Evolutionary conservation across 108 stramenopile genomes (phyloP).

Genomic region (Seminavis robusta): DNA sequence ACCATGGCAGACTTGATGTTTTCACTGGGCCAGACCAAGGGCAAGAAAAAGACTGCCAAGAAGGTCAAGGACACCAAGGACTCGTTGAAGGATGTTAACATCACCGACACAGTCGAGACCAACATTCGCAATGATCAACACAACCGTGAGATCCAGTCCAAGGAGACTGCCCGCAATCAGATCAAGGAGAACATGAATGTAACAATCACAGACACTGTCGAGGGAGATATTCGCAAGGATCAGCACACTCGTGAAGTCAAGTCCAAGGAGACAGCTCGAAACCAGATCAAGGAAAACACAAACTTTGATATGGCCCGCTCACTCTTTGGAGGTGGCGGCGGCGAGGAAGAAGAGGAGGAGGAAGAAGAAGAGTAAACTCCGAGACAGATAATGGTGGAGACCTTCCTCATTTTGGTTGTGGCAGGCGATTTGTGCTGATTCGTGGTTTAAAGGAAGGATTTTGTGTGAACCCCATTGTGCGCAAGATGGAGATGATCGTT

Average conservation of each 20-base stretch:
- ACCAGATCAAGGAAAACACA: slow-evolving; percentile 22
- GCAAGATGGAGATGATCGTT: too few relatives aligned
- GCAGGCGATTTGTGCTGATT: too few relatives aligned
- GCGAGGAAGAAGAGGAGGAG: neutral
- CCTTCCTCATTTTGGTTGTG: too few relatives aligned
- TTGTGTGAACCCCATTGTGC: too few relatives aligned
- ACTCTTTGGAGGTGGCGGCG: slow-evolving; percentile 27
- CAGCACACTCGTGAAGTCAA: slow-evolving; percentile 6
- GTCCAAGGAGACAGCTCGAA: slow-evolving; percentile 9
- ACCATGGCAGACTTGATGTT: slow-evolving; percentile 37
- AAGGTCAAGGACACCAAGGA: slow-evolving; percentile 23
- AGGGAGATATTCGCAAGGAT: slow-evolving; percentile 8
- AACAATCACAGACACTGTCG: too few relatives aligned
- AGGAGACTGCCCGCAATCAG: too few relatives aligned
- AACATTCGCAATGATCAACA: slow-evolving; percentile 10
- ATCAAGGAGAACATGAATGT: slow-evolving; percentile 22
- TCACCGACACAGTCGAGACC: slow-evolving; percentile 26
- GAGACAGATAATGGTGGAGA: too few relatives aligned
- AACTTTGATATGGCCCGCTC: slow-evolving; percentile 31
- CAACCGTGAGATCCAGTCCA: slow-evolving; percentile 15
- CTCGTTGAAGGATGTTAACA: slow-evolving; percentile 16
- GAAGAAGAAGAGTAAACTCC: too few relatives aligned
- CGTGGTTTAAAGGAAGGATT: too few relatives aligned
- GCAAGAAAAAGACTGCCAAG: slow-evolving; percentile 23
- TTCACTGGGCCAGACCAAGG: slow-evolving; percentile 34